Conservation (phyloP, 192 early-diverging fungal genomes). For the Coemansia sp. region DNA sequence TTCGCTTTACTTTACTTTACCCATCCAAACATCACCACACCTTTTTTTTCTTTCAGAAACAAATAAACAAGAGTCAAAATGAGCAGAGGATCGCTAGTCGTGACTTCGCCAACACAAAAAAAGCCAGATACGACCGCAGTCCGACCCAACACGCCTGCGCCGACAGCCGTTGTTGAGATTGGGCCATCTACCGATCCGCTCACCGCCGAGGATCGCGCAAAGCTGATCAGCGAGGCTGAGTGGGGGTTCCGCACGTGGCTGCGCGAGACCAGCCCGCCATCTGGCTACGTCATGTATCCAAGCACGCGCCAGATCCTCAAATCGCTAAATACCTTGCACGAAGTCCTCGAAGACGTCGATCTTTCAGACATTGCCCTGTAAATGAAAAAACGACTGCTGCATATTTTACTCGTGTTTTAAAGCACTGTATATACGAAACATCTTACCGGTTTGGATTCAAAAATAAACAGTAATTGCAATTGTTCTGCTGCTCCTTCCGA, state of each 20-base stretch:
- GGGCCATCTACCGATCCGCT: constrained; percentile 8
- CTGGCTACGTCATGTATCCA: constrained; percentile 46
- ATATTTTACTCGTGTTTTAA: too few relatives aligned
- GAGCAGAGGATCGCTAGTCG: constrained; percentile 23
- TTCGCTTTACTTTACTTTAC: not conserved
- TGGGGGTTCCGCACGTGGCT: constrained; percentile 44
- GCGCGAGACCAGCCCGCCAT: constrained; percentile 17
- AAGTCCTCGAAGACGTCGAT: constrained; percentile 29
- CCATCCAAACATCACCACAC: not conserved
- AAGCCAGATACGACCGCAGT: not conserved
- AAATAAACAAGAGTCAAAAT: not conserved
- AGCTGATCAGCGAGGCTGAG: constrained; percentile 36
- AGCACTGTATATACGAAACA: not conserved
- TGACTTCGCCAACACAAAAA: constrained; percentile 23
- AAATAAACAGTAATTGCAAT: not conserved
- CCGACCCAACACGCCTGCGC: not conserved
- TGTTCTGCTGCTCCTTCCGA: not conserved
- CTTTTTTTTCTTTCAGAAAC: not conserved
- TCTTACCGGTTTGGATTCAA: not conserved
- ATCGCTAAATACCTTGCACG: constrained; percentile 30
- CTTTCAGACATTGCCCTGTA: constrained; percentile 34
- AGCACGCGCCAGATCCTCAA: constrained; percentile 46
- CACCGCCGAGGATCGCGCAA: constrained; percentile 28
- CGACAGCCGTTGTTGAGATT: not conserved
- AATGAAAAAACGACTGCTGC: not conserved